Conservation (phyloP, 2,329 filamentous ascomycete species). For the Ascomycota sp. region DNA sequence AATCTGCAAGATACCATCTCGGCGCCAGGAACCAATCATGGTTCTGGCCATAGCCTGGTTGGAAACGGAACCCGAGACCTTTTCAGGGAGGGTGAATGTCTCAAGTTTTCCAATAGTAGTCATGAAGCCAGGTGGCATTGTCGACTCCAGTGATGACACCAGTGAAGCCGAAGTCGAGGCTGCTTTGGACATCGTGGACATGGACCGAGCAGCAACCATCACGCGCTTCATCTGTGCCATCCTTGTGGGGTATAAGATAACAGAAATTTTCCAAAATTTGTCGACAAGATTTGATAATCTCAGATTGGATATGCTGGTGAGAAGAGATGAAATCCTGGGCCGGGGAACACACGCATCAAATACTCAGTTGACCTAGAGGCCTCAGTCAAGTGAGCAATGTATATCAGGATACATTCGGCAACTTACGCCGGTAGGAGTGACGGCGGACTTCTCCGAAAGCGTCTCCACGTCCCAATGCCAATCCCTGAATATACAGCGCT, state of each 20-base stretch:
- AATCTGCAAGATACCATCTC: slow-evolving; percentile 26
- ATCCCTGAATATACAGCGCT: background rate
- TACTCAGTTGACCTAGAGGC: background rate
- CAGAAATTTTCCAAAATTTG: background rate
- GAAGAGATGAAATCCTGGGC: background rate
- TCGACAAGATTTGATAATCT: background rate
- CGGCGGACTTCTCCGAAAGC: background rate
- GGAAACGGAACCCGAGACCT: slow-evolving; percentile 12
- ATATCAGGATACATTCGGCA: too few species aligned
- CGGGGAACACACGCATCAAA: background rate
- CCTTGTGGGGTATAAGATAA: background rate
- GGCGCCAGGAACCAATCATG: slow-evolving; percentile 20
- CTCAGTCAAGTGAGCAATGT: too few species aligned
- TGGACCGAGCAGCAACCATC: background rate
- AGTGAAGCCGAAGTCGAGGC: background rate
- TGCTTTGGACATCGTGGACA: background rate
- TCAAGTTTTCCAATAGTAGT: slow-evolving; percentile 12
- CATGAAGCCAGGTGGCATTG: slow-evolving; percentile 9
- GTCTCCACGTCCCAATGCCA: background rate
- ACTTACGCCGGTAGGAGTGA: slow-evolving; percentile 1
- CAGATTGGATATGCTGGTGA: background rate
- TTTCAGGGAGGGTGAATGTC: slow-evolving; percentile 20
- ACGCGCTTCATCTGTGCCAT: background rate
- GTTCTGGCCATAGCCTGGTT: slow-evolving; percentile 17
- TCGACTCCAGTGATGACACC: background rate